Base-by-base conservation (phyloP, 2,329 filamentous ascomycete genomes). In the Penicillium sp. region DNA sequence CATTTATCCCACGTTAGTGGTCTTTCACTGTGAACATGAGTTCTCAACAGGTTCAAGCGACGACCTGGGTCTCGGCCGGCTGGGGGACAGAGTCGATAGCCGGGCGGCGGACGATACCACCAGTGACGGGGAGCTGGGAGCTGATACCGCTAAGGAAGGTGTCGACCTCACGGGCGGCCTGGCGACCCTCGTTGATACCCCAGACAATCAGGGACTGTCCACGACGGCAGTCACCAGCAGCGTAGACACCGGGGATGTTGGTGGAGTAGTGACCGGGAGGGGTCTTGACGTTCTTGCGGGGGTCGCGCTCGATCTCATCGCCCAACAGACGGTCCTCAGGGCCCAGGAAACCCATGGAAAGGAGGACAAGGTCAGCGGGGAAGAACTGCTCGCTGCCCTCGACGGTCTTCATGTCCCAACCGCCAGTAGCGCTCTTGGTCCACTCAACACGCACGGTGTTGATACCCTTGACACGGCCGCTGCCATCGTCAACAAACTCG, bases 351-450 rank as follows among this genome's bases (percentile, higher is more conserved):
- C 94, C 94, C 94, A 98, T 97, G 54, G 94, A 96, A 51, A 98
- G 83, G 47, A 97, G 86, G 47, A 98, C 93, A 42, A 98, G 86
- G 73, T 98, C 94, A 31, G 94, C 94, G 39, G 92, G 92, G 89
- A 97, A 97, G 84, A 96, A 96, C 75, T 97, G 88, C 81, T 96
- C 90, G 62, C 90, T 94, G 39, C 91, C 92, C 67, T 96, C 93
- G 35, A 96, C 84, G 77, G 96, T 94, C 85, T 96, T 96, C 92
- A 98, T 97, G 79, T 97, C 94, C 94, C 94, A 98, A 47, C 93
- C 93, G 66, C 93, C 93, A 62, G 86, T 88, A 31, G 91, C 84
- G 55, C 88, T 91, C 83, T 93, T 95, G 69, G 92, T 95, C 94
- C 94, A 98, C 76, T 97, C 93, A 45, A 98, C 93, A 56, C 94